These are phyloP conservation scores for Selenicereus undatus DNA, from an alignment of 148 eudicot species.

Conservation along the genomic window DNA sequence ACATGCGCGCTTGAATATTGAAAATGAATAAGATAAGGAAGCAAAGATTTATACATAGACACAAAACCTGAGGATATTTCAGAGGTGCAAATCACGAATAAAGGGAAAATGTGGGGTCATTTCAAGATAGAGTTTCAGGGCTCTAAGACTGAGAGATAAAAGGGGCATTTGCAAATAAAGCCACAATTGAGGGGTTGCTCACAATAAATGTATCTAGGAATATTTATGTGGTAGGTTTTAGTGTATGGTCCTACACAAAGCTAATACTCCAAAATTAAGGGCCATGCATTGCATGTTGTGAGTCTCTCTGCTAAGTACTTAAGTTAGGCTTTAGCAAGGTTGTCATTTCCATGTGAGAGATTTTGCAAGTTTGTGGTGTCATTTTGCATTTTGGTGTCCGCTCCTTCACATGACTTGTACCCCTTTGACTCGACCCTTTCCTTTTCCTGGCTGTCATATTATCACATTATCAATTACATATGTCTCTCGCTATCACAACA, in stretches of 20 bases:
- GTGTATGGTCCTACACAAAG: neutral
- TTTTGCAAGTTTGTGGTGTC: neutral
- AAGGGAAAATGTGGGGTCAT: neutral
- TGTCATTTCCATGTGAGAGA: slow-evolving; percentile 1
- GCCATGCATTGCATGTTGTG: neutral
- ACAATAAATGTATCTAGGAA: neutral
- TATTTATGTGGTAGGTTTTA: neutral
- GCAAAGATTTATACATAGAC: neutral
- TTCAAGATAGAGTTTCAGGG: neutral
- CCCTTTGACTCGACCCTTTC: neutral
- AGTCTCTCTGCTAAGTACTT: neutral
- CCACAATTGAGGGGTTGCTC: neutral
- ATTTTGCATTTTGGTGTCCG: neutral
- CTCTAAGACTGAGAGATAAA: neutral
- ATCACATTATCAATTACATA: too few species aligned
- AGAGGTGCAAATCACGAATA: neutral
- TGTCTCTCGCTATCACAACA: too few species aligned
- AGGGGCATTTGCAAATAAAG: neutral
- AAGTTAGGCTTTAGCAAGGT: neutral
- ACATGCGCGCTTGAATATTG: neutral
- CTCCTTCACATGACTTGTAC: neutral
- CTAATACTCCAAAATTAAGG: neutral
- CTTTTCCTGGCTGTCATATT: neutral
- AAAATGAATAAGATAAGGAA: neutral
- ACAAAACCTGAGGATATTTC: neutral